Conservation (phyloP, 176 grass and related monocot genomes). For the Raddia guianensis region DNA sequence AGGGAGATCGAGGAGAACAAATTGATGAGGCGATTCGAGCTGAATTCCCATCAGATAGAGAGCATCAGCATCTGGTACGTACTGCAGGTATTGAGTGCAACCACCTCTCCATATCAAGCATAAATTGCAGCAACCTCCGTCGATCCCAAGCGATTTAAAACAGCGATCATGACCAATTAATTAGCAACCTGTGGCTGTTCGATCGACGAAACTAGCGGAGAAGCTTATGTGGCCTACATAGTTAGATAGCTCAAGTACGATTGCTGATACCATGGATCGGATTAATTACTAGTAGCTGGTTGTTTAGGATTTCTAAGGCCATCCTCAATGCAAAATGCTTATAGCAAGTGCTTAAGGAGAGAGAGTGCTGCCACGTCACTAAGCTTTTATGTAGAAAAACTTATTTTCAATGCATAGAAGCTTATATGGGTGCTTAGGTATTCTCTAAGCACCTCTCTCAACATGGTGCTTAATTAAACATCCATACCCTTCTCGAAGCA, state of each 20-base stretch:
- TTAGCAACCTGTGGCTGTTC: constrained; percentile 18
- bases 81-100: constrained; percentile 23
- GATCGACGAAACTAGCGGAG: constrained; percentile 1
- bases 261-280: neutral
- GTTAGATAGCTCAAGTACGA: neutral
- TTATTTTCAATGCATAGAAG: too few relatives aligned
- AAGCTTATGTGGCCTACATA: constrained; percentile 9
- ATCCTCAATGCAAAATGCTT: too few relatives aligned
- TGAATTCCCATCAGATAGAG: neutral
- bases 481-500: too few relatives aligned
- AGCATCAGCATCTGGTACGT: constrained; percentile 1
- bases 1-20: neutral
- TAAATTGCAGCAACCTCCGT: constrained; percentile 46
- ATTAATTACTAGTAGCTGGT: neutral
- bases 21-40: neutral
- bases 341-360: too few relatives aligned
- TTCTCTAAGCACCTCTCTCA: too few relatives aligned
- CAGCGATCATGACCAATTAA: constrained; percentile 21
- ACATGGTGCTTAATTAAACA: too few relatives aligned
- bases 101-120: constrained; percentile 40
- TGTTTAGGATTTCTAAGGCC: neutral
- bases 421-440: too few relatives aligned
- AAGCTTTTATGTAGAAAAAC: too few relatives aligned
- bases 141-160: constrained; percentile 2
- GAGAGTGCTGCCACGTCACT: too few relatives aligned